These are phyloP conservation scores for Agrocybe praecox DNA, from an alignment of 768 basidiomycete genomes.

Conservation along the genomic window DNA sequence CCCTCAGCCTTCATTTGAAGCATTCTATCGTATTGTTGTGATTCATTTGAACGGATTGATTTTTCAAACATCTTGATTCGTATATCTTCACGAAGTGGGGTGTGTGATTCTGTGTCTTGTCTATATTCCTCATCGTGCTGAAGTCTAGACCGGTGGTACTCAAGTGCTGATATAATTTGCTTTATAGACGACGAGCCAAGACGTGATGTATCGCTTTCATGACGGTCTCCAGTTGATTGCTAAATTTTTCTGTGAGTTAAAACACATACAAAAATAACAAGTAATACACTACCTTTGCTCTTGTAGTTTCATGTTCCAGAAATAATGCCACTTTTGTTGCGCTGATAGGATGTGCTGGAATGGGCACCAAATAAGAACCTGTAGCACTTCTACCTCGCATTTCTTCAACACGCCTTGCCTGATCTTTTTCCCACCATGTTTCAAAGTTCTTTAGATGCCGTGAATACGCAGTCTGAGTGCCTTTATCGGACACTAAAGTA, in stretches of 20 bases:
- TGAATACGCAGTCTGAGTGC: slow-evolving; percentile 21
- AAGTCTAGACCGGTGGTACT: slow-evolving; percentile 19
- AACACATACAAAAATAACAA: not conserved
- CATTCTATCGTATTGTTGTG: slow-evolving; percentile 14
- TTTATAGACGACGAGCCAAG: slow-evolving; percentile 27
- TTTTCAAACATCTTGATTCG: slow-evolving; percentile 21
- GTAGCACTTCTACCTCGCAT: not conserved
- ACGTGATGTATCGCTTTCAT: slow-evolving; percentile 14
- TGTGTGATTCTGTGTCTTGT: slow-evolving; percentile 16
- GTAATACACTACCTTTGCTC: slow-evolving; percentile 28
- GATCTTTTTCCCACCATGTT: slow-evolving; percentile 21
- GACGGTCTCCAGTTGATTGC: not conserved
- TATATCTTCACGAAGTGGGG: slow-evolving; percentile 17
- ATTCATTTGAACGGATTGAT: slow-evolving; percentile 16
- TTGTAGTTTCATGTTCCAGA: slow-evolving; percentile 28
- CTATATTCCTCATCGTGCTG: slow-evolving; percentile 20
- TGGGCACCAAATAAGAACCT: slow-evolving; percentile 3
- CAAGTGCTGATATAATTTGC: slow-evolving; percentile 30
- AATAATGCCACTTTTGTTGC: slow-evolving; percentile 30
- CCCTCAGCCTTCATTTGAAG: slow-evolving; percentile 22
- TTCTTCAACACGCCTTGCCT: slow-evolving; percentile 1
- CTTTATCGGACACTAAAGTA: slow-evolving; percentile 21
- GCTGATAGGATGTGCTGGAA: slow-evolving; percentile 29
- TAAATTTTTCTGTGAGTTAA: not conserved
- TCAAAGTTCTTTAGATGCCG: slow-evolving; percentile 28